A percentile compares a stretch with the other conserved stretches of the same genome.
Conservation (phyloP, 805 yeast genomes). For the Nakazawaea holstii region DNA sequence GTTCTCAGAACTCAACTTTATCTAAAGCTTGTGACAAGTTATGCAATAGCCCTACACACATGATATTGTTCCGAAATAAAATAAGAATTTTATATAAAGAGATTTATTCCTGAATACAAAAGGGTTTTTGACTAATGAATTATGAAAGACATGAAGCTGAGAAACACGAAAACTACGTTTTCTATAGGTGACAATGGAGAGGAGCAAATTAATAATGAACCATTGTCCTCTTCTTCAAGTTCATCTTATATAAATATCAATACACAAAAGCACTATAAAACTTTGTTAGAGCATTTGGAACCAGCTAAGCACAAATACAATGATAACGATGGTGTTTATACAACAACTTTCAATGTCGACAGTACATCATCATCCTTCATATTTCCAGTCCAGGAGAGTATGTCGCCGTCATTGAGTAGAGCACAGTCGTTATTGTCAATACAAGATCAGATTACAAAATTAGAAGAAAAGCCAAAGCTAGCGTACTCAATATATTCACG, state of each 20-base stretch:
- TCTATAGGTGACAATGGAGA: neutral
- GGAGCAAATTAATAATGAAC: neutral
- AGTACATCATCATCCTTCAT: conserved; percentile 8
- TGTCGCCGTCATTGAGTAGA: conserved; percentile 7
- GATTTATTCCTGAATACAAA: no score
- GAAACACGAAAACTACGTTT: neutral
- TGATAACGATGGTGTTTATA: conserved; percentile 2
- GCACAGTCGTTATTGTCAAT: conserved; percentile 7
- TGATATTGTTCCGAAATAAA: neutral
- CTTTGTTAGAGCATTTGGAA: conserved; percentile 2
- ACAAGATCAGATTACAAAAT: conserved; percentile 3
- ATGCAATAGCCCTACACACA: neutral
- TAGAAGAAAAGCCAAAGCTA: conserved; percentile 3
- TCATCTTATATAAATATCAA: neutral
- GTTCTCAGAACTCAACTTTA: no score
- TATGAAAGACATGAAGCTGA: neutral
- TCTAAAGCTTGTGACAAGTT: neutral
- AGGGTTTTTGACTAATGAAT: neutral
- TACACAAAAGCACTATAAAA: neutral
- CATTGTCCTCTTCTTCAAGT: neutral
- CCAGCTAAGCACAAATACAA: conserved; percentile 7
- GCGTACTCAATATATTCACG: conserved; percentile 33
- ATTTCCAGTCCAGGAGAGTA: conserved; percentile 8
- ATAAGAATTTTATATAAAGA: no score
- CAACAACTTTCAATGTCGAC: conserved; percentile 7